Base-by-base conservation (phyloP, 177 flowering plant species). In the Vitis hybrid region DNA sequence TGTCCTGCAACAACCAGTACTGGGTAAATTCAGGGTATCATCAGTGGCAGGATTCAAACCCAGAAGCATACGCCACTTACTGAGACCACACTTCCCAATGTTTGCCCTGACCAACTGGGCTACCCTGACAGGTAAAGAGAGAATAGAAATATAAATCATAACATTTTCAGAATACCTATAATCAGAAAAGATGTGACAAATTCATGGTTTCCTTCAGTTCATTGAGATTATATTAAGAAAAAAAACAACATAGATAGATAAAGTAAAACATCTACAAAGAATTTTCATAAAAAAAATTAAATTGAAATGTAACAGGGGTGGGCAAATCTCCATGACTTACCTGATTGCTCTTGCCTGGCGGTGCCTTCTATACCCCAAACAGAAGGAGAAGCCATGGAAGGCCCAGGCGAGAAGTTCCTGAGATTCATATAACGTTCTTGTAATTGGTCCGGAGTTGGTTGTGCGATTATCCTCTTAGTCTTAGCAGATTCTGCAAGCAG, bases 371-470 rank as follows among this genome's bases (percentile, higher is more conserved):
- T 14, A 18, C 27, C 21, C 24, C 70, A 27, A 65, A 11, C 19
- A 59, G 14, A 15, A 27, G 61, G 73, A 55, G 60, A n/a, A 64
- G 52, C 49, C 65, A 59, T 54, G 40, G 66, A 62, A 54, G 67
- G n/a, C 5, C 27, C 68, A 46, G 46, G 15, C 10, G 19, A 35
- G 48, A 65, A 24, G 62, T 54, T 30, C 62, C 18, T 12, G 27
- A 40, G 6, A 68, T 21, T 24, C 67, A 55, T 30, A 54, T 35
- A 63, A 54, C 61, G n/a, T 18, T 65, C 57, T 10, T 58, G 62
- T 64, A 49, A 30, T 49, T 57, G 74, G 32, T 32, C 6, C 2
- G 58, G n/a, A 65, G 32, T 27, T 58, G n/a, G 51, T 16, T 32
- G 57, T 18, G 19, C 30, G 11, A 50, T 52, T 30, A 16, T 49